Evolutionary conservation across 2,329 filamentous ascomycete genomes (phyloP), one percentile per base, ranked within the genome.

Genomic region (Ophiostoma ulmi): DNA sequence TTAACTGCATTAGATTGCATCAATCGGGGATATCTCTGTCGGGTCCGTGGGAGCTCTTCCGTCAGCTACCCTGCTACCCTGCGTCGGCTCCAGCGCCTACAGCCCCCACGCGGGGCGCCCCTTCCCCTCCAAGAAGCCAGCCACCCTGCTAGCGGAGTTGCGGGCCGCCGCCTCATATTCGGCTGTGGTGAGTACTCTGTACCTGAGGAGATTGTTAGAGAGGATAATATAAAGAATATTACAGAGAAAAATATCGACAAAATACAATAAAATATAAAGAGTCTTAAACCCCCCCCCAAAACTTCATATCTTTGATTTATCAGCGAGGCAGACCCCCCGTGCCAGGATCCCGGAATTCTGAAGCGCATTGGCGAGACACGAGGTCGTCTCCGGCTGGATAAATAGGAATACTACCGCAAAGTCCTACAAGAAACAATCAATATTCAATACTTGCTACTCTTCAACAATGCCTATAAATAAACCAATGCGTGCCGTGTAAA

Each of bases 121-220:
- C 22, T 20, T 63, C 22, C 52, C 52, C 52, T 26, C 22, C 52
- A 22, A 58, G 20, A 26, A 58, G 52, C 17, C 58, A 70, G 52
- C 52, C 35, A 55, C 70, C 68, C 70, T 71, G 69, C 58, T 69
- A 55, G 41, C 72, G 72, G 72, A 72, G 68, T 70, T 52, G 26
- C 72, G 72, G 72, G 52, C 72, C 72, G 72, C 44, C 71, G 71
- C 69, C 71, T 55, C 67, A 72, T 66, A 58, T 63, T 72, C 71
- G 71, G 69, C 65, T 44, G 26, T 39, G 66, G 36, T 52, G 38
- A 38, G 48, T 38, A 65, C 31, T 3, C 31, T 3, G 31, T 39
- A 36, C 36, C 10, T 35, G 55, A 22, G 52, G 5, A 10, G 8
- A 26, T 26, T 11, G 13, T 58, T 58, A 4, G 22, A 4, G 52